Evolutionary conservation across 208 protist genomes (phyloP), one percentile per base, ranked within the genome.

Genomic region (Acanthamoeba polyphaga): DNA sequence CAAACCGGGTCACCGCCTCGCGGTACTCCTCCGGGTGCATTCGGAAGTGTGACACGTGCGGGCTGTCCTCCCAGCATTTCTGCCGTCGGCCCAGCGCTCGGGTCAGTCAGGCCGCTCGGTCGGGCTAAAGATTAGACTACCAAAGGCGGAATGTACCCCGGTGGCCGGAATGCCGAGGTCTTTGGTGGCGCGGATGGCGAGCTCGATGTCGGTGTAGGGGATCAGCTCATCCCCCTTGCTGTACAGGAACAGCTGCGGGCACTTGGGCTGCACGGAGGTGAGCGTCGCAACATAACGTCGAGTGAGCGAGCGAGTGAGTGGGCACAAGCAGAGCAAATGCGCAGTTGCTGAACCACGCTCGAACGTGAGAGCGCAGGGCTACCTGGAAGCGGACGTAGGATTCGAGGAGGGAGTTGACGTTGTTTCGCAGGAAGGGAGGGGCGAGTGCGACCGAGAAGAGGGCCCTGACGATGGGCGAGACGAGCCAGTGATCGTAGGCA

Each of bases 141-240:
- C 60, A 4, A 66, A 24, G 43, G 22, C 22, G 1, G 29, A 32
- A 12, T 29, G 80, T 88, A 88, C 80, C 53, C n/a, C 80, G 49
- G 51, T 88, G 29, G 34, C 51, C 1, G 43, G 80, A 64, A 88
- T 58, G 9, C 80, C 80, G 34, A 88, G 24, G 3, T 22, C n/a
- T 15, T 66, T 64, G 46, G 53, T 64, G n/a, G 80, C 80, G 1
- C 51, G 43, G 9, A 88, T 88, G 53, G 80, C 80, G 10, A 24
- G n/a, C 34, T 88, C 80, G 9, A 88, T 38, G 32, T 88, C 80
- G 12, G 80, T 88, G 80, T 88, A 88, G 29, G 80, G 80, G 19
- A 88, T 88, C 51, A 88, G 51, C 32, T 88, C 80, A 24, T 88
- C 80, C 8, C 51, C 51, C 53, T 88, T 88, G 53, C 80, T 88